Base-by-base conservation (phyloP, 345 rosid genomes). In the Eucalyptus curtisii region DNA sequence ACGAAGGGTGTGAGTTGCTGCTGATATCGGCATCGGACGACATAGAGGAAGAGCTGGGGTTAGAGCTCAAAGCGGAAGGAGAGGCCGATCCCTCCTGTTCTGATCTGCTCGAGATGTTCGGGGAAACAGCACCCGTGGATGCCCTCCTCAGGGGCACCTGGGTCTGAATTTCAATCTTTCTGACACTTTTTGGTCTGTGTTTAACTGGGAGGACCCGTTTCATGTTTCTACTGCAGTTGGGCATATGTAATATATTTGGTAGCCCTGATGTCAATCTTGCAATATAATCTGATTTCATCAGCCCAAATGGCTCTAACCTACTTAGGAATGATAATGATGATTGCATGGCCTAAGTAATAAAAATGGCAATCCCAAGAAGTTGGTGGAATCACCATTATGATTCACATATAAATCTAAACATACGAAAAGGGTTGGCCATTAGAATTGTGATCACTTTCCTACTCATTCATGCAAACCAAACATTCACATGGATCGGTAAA, bases 141-240 rank as follows among this genome's bases (percentile, higher is more conserved):
- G 90, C 96, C 3, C 95, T 97, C 22, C 89, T 95, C 40, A 66
- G 92, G 12, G 97, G 97, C 55, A 90, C 94, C 40, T 96, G 96
- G 98, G 95, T 49, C 66, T 92, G 86, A 91, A 57, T 1, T 57
- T 57, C 13, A 57, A 57, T 76, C 6, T 55, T 55, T 55, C 0
- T 4, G 30, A 5, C 64, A 10, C 64, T 24, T 57, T 57, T 25
- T 57, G 64, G 30, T 57, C 12, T 10, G 14, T 57, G 13, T 57
- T 57, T 25, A 57, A 25, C 30, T 25, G 5, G 30, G 64, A 49
- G 24, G 6, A 57, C 6, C 13, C 3, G 64, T 24, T 57, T 57
- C 13, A 5, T 24, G 64, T 57, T 57, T 9, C 64, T 0, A 24
- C 61, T 22, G n/a, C 13, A 1, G 64, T 24, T 25, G 30, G 64